Evolutionary conservation across 2,329 filamentous ascomycete species (phyloP).

Genomic region (Falciphora oryzae): DNA sequence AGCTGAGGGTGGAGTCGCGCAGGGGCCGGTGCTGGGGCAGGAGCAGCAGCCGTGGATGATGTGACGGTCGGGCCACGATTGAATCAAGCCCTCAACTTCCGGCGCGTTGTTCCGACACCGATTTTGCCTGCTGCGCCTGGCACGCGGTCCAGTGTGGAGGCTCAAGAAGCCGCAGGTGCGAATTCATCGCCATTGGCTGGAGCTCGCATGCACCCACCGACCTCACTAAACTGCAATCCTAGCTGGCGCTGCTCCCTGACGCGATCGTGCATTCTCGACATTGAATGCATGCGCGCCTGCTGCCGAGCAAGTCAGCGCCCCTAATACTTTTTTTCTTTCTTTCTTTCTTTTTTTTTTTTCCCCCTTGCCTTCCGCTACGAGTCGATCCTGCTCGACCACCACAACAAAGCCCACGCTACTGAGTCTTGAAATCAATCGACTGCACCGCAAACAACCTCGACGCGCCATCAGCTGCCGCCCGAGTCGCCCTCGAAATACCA

Average conservation of each 20-base stretch:
- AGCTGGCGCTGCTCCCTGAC: not conserved
- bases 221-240: not conserved
- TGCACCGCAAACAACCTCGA: not conserved
- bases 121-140: not conserved
- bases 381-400: not conserved
- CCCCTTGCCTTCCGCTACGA: not conserved
- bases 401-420: not conserved
- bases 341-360: not conserved
- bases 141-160: not conserved
- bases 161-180: constrained; percentile 1
- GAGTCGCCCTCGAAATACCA: not conserved
- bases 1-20: not conserved
- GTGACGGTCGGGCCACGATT: not conserved
- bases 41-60: not conserved
- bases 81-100: not conserved
- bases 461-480: not conserved
- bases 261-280: not conserved
- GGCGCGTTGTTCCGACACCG: constrained; percentile 7
- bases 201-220: not conserved
- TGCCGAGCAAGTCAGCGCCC: not conserved
- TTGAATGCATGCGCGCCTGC: not conserved
- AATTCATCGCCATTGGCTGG: not conserved
- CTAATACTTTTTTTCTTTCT: not conserved
- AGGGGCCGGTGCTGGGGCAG: not conserved
- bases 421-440: not conserved